Percentiles rank a stretch among this genome's conserved stretches.
Conservation (phyloP, 2,329 filamentous ascomycete genomes). For the Phialocephala subalpina region DNA sequence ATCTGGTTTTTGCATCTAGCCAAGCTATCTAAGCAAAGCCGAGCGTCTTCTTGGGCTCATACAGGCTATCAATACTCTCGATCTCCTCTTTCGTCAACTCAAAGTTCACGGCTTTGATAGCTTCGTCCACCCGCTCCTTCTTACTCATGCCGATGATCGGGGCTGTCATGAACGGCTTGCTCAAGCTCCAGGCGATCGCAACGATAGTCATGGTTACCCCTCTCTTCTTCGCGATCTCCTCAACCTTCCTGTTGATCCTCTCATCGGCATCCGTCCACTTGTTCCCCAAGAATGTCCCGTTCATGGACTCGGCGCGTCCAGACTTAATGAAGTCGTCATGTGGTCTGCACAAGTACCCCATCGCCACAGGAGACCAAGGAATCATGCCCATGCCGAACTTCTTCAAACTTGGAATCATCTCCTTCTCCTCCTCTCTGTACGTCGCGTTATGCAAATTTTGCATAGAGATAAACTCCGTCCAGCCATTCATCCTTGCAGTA, state of each 20-base stretch:
- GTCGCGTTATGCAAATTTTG: slow-evolving; percentile 65
- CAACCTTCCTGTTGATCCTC: slow-evolving; percentile 34
- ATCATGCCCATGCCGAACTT: slow-evolving; percentile 47
- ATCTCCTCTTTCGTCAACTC: slow-evolving; percentile 60
- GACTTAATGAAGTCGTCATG: slow-evolving; percentile 28
- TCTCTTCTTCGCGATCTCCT: slow-evolving; percentile 58
- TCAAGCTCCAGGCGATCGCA: slow-evolving; percentile 63
- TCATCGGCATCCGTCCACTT: slow-evolving; percentile 36
- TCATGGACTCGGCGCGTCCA: slow-evolving; percentile 26
- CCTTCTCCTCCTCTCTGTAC: slow-evolving; percentile 65
- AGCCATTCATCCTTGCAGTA: slow-evolving; percentile 51
- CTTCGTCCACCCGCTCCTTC: slow-evolving; percentile 59
- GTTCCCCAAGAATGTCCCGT: slow-evolving; percentile 28
- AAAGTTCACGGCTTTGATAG: slow-evolving; percentile 50
- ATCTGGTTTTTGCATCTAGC: background rate
- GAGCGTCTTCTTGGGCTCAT: slow-evolving; percentile 51
- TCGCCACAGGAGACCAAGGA: slow-evolving; percentile 48
- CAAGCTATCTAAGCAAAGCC: slow-evolving; percentile 3
- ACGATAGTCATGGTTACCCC: slow-evolving; percentile 66
- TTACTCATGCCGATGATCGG: slow-evolving; percentile 63
- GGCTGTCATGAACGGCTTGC: slow-evolving; percentile 43
- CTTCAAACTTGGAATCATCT: slow-evolving; percentile 40
- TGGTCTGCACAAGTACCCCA: slow-evolving; percentile 37
- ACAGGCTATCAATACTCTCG: slow-evolving; percentile 61
- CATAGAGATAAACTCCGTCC: slow-evolving; percentile 69